phyloP scores from a whole-genome alignment of 2,329 filamentous ascomycete genomes.

The Leptographium galeiforme region DNA sequence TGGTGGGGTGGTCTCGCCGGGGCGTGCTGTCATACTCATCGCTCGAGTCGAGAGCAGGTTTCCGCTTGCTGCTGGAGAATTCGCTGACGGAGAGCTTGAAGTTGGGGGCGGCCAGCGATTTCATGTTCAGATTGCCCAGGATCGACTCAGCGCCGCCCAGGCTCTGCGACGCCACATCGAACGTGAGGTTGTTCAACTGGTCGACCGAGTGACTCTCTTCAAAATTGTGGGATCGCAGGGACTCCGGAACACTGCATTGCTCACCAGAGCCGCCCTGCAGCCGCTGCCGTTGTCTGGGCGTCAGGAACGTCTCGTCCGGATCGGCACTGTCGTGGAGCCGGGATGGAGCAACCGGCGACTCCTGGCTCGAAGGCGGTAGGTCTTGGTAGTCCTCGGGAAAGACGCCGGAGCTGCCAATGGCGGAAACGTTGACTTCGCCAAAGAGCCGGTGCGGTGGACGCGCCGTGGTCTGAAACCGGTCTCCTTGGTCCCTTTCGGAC shows the following conservation, averaged over 20 bases:
- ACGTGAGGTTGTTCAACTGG: conserved; percentile 36
- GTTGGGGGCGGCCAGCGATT: conserved; percentile 18
- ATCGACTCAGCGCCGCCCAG: conserved; percentile 36
- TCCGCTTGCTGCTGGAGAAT: conserved; percentile 41
- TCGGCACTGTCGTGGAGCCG: conserved; percentile 34
- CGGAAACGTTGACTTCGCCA: conserved; percentile 41
- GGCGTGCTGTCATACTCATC: conserved; percentile 31
- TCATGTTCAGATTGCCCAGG: conserved; percentile 29
- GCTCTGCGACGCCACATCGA: conserved; percentile 41
- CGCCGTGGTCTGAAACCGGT: conserved; percentile 7
- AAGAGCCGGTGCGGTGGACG: conserved; percentile 28
- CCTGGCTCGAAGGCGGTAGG: conserved; percentile 23
- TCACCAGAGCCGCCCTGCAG: conserved; percentile 1
- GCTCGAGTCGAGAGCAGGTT: conserved; percentile 35
- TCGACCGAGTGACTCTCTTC: conserved; percentile 28
- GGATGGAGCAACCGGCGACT: conserved; percentile 16
- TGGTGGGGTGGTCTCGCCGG: conserved; percentile 28
- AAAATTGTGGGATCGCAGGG: conserved; percentile 10
- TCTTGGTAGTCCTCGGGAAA: conserved; percentile 36
- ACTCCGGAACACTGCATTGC: conserved; percentile 10
- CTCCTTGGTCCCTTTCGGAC: conserved; percentile 6
- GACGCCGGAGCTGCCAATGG: conserved; percentile 38
- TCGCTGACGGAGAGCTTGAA: conserved; percentile 13
- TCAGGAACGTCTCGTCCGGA: conserved; percentile 21
- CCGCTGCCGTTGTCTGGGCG: conserved; percentile 6